Evolutionary conservation across 2,329 filamentous ascomycete genomes (phyloP).

Genomic region (Stemphylium lycopersici): DNA sequence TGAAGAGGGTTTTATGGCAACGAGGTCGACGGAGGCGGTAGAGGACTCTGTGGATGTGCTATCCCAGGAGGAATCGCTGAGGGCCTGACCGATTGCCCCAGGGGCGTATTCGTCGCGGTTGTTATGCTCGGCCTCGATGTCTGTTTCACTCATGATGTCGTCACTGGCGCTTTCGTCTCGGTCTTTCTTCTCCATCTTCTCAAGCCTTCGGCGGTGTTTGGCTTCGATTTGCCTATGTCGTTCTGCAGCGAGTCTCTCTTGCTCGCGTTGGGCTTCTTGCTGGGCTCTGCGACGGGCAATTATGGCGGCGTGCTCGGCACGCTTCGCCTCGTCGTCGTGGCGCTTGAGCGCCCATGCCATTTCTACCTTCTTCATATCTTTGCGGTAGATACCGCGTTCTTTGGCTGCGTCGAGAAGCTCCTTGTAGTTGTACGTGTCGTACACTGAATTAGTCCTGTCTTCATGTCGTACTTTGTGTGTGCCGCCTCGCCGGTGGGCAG

Average conservation of each 20-base stretch:
- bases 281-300: constrained; percentile 17
- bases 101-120: constrained; percentile 3
- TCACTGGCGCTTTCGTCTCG: constrained; percentile 26
- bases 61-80: constrained; percentile 32
- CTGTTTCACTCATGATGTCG: constrained; percentile 4
- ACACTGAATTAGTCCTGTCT: constrained; percentile 37
- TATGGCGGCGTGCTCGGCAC: constrained; percentile 13
- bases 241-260: constrained; percentile 12
- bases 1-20: constrained; percentile 14
- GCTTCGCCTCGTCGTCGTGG: constrained; percentile 18
- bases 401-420: constrained; percentile 28
- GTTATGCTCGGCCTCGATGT: not conserved
- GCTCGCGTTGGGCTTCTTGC: constrained; percentile 15
- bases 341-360: constrained; percentile 33
- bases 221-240: constrained; percentile 5
- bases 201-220: constrained; percentile 13
- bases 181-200: constrained; percentile 14
- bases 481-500: constrained; percentile 35
- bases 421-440: constrained; percentile 32
- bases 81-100: constrained; percentile 10
- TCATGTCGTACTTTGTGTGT: constrained; percentile 37
- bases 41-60: constrained; percentile 23
- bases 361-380: constrained; percentile 40
- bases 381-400: constrained; percentile 30
- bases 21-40: not conserved